Evolutionary conservation across 164 flowering plant species (phyloP).

Genomic region (Dillenia suffruticosa): DNA sequence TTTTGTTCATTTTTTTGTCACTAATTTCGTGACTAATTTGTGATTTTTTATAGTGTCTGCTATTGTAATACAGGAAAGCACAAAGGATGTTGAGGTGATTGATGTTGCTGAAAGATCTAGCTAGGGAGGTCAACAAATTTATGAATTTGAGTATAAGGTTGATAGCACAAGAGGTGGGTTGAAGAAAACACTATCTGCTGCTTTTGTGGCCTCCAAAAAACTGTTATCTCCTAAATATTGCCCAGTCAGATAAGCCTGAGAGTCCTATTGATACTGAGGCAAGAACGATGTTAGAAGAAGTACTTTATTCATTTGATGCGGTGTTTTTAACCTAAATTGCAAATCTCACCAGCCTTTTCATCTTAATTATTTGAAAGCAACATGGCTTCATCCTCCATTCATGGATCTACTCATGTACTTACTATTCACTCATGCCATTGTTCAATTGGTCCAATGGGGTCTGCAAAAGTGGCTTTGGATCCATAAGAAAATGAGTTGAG

Average conservation of each 20-base stretch:
- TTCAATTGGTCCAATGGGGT: no score
- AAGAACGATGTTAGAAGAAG: slow-evolving; percentile 52
- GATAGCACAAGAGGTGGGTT: slow-evolving; percentile 45
- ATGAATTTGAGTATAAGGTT: slow-evolving; percentile 71
- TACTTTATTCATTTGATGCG: slow-evolving; percentile 81
- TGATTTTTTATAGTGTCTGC: not conserved
- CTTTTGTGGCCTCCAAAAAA: slow-evolving; percentile 71
- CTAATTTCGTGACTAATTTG: no score
- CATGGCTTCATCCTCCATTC: not conserved
- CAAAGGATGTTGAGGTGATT: slow-evolving; percentile 65
- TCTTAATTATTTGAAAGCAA: not conserved
- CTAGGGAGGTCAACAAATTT: slow-evolving; percentile 55
- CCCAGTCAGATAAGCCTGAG: slow-evolving; percentile 63
- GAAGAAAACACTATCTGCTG: slow-evolving; percentile 49
- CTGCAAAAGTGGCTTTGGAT: no score
- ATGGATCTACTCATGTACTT: no score
- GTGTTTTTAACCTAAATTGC: slow-evolving; percentile 20
- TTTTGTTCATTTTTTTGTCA: no score
- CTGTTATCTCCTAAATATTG: slow-evolving; percentile 78
- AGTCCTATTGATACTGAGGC: slow-evolving; percentile 52
- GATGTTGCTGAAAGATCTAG: slow-evolving; percentile 62
- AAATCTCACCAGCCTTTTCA: no score
- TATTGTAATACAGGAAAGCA: slow-evolving; percentile 64
- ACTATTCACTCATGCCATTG: no score
- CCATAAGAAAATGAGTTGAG: no score